These are phyloP conservation scores for Lactarius psammicola DNA, from an alignment of 768 basidiomycete genomes.

Conservation along the genomic window DNA sequence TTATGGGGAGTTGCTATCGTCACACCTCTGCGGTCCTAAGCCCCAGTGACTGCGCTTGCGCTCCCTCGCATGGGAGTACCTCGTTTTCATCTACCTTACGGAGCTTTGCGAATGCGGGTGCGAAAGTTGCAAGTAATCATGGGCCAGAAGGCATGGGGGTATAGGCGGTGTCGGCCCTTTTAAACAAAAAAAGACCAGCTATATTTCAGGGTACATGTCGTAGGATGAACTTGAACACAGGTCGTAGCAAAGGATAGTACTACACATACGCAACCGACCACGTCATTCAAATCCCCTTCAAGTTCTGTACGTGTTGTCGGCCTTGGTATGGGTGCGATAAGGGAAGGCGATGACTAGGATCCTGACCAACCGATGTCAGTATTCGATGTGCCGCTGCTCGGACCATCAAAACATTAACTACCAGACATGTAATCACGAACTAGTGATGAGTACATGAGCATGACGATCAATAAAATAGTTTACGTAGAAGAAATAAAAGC, in stretches of 20 bases:
- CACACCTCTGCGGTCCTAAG: constrained; percentile 26
- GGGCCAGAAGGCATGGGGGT: constrained; percentile 35
- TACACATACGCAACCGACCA: no score
- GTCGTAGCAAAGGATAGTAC: no score
- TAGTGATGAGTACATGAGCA: no score
- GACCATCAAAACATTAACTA: no score
- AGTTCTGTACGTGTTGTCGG: no score
- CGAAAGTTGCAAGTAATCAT: constrained; percentile 8
- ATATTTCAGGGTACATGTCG: no score
- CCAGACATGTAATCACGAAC: no score
- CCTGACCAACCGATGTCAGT: constrained; percentile 74
- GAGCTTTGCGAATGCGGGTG: constrained; percentile 21
- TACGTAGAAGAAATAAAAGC: no score
- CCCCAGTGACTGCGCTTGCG: constrained; percentile 30
- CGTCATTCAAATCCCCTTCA: no score
- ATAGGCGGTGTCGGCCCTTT: constrained; percentile 32
- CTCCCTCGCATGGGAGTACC: constrained; percentile 28
- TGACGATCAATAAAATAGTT: no score
- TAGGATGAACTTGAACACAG: no score
- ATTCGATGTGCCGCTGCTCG: constrained; percentile 79
- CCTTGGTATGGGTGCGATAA: constrained; percentile 12
- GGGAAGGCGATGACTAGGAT: constrained; percentile 48
- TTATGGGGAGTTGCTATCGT: constrained; percentile 41
- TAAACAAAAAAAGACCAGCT: no score
- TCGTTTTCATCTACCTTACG: constrained; percentile 22